Evolutionary conservation across 106 monocot genomes (phyloP).

Genomic region (Apostasia shenzhenica): DNA sequence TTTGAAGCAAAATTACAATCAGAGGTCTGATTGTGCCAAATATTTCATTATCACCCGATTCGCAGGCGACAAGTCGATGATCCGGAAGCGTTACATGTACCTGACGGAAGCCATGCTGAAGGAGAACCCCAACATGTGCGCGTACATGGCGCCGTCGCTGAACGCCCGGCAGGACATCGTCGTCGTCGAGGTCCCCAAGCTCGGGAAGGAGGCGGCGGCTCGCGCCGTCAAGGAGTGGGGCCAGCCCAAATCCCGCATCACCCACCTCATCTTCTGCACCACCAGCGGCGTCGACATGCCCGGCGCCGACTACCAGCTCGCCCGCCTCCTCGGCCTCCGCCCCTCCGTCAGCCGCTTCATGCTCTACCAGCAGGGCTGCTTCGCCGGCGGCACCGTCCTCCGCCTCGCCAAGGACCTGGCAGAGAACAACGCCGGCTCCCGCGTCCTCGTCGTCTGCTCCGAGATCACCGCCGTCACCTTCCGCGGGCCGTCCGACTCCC

Average conservation of each 20-base stretch:
- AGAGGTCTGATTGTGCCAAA: no score
- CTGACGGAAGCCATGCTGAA: conserved; percentile 4
- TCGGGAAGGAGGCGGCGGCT: conserved; percentile 47
- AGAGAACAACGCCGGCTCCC: conserved; percentile 74
- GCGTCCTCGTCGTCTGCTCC: conserved; percentile 70
- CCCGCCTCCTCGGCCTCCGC: conserved; percentile 58
- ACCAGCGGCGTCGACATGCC: conserved; percentile 77
- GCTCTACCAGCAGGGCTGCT: conserved; percentile 16
- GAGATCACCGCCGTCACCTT: conserved; percentile 76
- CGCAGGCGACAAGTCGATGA: conserved; percentile 8
- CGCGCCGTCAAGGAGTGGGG: conserved; percentile 78
- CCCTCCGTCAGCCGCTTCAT: conserved; percentile 62
- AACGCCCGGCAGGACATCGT: conserved; percentile 9
- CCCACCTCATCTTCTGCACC: conserved; percentile 71
- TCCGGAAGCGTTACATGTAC: conserved; percentile 5
- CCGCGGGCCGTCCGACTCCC: conserved; percentile 47
- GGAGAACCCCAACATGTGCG: conserved; percentile 38
- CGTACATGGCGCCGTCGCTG: conserved; percentile 10
- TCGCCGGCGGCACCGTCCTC: conserved; percentile 2
- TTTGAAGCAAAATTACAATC: no score
- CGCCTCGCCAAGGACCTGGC: conserved; percentile 80
- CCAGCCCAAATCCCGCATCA: conserved; percentile 56
- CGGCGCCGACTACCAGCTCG: conserved; percentile 76
- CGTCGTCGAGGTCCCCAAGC: conserved; percentile 32
- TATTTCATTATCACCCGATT: no score